Base-by-base conservation (phyloP, 345 rosid genomes). In the Passiflora organensis region DNA sequence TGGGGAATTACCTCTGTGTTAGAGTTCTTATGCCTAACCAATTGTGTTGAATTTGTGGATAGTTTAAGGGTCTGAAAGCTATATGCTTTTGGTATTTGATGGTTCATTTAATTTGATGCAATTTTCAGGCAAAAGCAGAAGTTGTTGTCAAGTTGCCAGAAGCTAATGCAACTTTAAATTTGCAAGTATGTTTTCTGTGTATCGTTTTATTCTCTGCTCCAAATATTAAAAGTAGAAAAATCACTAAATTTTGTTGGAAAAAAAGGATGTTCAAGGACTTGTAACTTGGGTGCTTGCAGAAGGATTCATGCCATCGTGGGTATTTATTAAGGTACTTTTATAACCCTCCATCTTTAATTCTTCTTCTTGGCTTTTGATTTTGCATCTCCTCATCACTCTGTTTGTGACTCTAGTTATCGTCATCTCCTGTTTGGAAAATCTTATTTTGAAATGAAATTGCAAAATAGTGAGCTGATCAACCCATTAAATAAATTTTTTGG, bases 261-360 rank as follows among this genome's bases (percentile, higher is more conserved):
- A 36, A 50, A 67, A 89, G 99, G 99, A 93, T 51, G 79, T 93
- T 68, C 94, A 86, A 62, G 96, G 95, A 48, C 94, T 93, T 73
- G 89, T 93, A 36, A 84, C 94, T n/a, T 93, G 96, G 96, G 99
- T 93, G 59, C 87, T 93, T 66, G 87, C 79, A 18, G 91, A 93
- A 56, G 99, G 96, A 17, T 77, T 53, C 65, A 89, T 86, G 94
- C 99, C 99, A 19, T 70, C 93, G 3, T 91, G 98, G 98, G 83
- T 82, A 5, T 77, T 88, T 70, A 78, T 89, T 18, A 93, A 89
- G 87, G 99, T 84, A 71, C 64, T 37, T n/a, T n/a, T 18, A 32
- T 14, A 25, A 13, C 43, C 22, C 13, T 44, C 21, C 43, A 43
- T 10, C 51, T 46, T 51, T 32, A 4, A 39, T 39, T 10, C 43